Evolutionary conservation across 345 rosid genomes (phyloP), one percentile per base, ranked within the genome.

Genomic region (Lumnitzera racemosa): DNA sequence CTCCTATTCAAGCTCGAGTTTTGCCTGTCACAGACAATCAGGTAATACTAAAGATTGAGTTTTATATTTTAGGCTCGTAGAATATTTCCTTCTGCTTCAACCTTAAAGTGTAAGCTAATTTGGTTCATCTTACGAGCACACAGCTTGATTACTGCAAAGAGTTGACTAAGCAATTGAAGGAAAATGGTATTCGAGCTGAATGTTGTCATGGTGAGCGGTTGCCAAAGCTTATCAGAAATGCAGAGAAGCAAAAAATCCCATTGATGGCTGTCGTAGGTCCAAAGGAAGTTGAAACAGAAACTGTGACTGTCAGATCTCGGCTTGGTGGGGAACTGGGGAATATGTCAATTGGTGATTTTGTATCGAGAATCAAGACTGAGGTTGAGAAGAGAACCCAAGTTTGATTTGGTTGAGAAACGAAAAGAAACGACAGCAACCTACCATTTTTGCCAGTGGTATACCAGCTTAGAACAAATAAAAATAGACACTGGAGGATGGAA

Each of bases 201-300:
- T 61, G 87, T 51, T 83, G 90, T 76, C 95, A 87, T 27, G 91
- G 97, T 0, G 97, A 92, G 74, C 84, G 97, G 67, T 69, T 89
- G 58, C 97, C 96, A 2, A 92, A 92, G 78, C 97, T 92, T 11
- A 89, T 92, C 56, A 84, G 98, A 62, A 85, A 81, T 59, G 86
- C 90, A 31, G 97, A 89, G 84, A 92, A 87, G 74, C 97, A 84
- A 78, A 92, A 85, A 78, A 71, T 86, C 51, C 97, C 97, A 2
- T 70, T 89, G 46, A 87, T 87, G 98, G 98, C 87, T 2, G 97
- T 92, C 25, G 85, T 92, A 0, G 97, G 98, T 11, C 86, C 96
- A 13, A 89, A 85, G 69, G 98, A 92, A 81, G 90, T 78, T 4
- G 97, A 85, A 69, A 78, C 81, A 0, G 76, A 75, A 55, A 81